Evolutionary conservation across 495 filamentous ascomycete species (phyloP).

Genomic region (Aspergillus avenaceus): DNA sequence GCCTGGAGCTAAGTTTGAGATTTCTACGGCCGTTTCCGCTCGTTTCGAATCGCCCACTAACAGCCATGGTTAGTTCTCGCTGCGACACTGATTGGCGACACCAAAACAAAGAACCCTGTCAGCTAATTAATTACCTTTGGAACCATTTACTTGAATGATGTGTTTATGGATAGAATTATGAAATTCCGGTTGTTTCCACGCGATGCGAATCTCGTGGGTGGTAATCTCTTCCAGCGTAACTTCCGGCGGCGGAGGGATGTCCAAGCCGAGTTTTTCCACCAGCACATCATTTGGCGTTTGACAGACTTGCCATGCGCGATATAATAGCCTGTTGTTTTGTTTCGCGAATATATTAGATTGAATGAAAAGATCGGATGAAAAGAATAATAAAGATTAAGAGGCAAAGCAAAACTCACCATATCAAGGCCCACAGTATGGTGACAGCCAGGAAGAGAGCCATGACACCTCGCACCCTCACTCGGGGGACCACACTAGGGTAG

Average conservation of each 20-base stretch:
- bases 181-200: conserved; percentile 79
- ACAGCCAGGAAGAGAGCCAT: conserved; percentile 49
- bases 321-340: conserved; percentile 84
- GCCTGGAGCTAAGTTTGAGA: conserved; percentile 76
- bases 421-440: conserved; percentile 47
- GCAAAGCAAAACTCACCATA: conserved; percentile 48
- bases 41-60: conserved; percentile 81
- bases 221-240: conserved; percentile 90
- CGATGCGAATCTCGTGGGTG: conserved; percentile 80
- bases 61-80: conserved; percentile 13
- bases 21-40: conserved; percentile 83
- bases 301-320: conserved; percentile 78
- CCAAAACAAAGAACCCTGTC: neutral
- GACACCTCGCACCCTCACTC: conserved; percentile 46
- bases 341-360: neutral
- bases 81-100: neutral
- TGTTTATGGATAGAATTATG: conserved; percentile 79
- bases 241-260: conserved; percentile 84
- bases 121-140: conserved; percentile 61
- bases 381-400: no score
- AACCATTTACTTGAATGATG: conserved; percentile 87
- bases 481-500: conserved; percentile 45
- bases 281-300: conserved; percentile 87
- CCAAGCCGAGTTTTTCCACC: conserved; percentile 84
- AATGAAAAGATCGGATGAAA: neutral